A percentile compares a stretch with the other conserved stretches of the same genome.
Evolutionary conservation across 345 rosid species (phyloP).

Genomic region (Eucalyptus rudis): DNA sequence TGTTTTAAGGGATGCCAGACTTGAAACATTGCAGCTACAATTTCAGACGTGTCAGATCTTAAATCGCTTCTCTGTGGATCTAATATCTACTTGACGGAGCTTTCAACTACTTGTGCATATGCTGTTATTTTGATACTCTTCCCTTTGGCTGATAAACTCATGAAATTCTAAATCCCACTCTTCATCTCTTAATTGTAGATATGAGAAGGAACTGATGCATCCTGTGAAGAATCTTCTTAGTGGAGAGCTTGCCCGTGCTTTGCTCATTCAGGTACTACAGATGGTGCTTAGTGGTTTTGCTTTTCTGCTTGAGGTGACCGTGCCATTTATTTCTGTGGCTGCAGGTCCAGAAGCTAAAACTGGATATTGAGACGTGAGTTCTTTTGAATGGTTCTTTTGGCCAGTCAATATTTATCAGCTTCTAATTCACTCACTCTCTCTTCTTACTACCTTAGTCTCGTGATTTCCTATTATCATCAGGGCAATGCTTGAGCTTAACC

Average conservation of each 20-base stretch:
- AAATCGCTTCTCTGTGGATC: neutral
- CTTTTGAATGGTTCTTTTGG: neutral
- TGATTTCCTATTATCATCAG: conserved; percentile 18
- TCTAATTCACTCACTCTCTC: neutral
- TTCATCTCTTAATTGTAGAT: conserved; percentile 30
- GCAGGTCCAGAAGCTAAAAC: conserved; percentile 96
- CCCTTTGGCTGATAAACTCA: neutral
- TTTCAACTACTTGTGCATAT: neutral
- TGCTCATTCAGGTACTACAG: conserved; percentile 77
- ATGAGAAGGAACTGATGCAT: conserved; percentile 74
- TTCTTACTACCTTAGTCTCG: neutral
- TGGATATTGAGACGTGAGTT: conserved; percentile 90
- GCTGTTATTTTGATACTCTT: neutral
- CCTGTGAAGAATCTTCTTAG: conserved; percentile 80
- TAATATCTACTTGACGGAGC: neutral
- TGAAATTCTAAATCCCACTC: neutral
- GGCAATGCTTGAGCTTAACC: conserved; percentile 96
- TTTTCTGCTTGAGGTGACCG: neutral
- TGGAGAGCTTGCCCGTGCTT: conserved; percentile 95
- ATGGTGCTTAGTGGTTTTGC: neutral
- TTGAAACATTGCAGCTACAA: neutral
- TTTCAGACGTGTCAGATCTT: neutral
- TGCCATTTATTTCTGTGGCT: conserved; percentile 1
- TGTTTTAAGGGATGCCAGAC: neutral
- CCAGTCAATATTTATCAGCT: neutral